A percentile compares a stretch with the other conserved stretches of the same genome.
Conservation (phyloP, 75 land plant species). For the Azolla pinnata region DNA sequence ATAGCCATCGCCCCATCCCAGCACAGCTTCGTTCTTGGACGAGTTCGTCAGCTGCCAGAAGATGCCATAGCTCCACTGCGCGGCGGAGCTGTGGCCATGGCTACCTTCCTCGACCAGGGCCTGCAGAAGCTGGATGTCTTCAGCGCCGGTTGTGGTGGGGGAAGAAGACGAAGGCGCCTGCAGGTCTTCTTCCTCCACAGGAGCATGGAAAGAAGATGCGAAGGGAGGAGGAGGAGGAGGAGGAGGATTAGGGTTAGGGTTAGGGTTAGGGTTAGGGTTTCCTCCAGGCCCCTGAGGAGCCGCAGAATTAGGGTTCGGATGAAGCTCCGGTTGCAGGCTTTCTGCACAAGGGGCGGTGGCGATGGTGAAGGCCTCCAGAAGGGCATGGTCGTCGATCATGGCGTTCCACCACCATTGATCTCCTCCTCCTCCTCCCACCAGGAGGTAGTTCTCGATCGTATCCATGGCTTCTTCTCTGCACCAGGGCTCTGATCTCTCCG, state of each 20-base stretch:
- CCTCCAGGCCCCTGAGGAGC: constrained; percentile 2
- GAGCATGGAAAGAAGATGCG: too few species aligned
- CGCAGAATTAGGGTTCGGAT: background rate
- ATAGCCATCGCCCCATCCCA: constrained; percentile 91
- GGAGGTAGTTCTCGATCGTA: too few species aligned
- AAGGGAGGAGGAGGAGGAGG: too few species aligned
- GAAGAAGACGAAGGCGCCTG: too few species aligned
- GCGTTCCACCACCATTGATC: constrained; percentile 1
- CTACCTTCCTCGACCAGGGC: constrained; percentile 21
- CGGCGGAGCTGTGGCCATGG: too few species aligned
- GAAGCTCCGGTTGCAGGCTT: background rate
- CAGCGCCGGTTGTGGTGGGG: too few species aligned
- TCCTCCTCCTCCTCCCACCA: too few species aligned
- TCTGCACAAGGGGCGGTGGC: constrained; percentile 3
- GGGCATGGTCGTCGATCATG: constrained; percentile 13
- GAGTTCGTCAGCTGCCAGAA: constrained; percentile 24
- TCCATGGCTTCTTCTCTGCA: too few species aligned
- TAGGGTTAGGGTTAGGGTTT: too few species aligned
- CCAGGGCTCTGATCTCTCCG: too few species aligned
- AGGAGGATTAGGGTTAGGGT: too few species aligned
- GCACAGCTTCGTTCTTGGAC: constrained; percentile 23
- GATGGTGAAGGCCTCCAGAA: constrained; percentile 21
- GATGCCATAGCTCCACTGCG: constrained; percentile 25
- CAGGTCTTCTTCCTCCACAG: constrained; percentile 10
- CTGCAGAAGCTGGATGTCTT: constrained; percentile 14